Conservation (phyloP, 2,329 filamentous ascomycete species). For the Penicillium freii region DNA sequence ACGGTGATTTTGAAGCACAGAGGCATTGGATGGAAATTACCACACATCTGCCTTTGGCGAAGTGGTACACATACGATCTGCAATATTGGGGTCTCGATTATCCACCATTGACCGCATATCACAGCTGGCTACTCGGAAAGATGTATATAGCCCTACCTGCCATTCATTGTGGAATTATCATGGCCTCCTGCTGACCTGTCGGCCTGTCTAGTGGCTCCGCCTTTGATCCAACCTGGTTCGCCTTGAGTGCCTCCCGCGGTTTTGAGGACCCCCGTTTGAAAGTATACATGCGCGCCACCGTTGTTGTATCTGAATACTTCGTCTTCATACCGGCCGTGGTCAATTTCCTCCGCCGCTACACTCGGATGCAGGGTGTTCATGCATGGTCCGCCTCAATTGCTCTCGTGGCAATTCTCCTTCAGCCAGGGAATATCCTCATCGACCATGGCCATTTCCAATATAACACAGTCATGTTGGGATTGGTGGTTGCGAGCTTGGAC, state of each 20-base stretch:
- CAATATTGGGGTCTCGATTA: slow-evolving; percentile 99
- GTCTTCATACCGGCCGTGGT: slow-evolving; percentile 82
- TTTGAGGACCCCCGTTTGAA: slow-evolving; percentile 77
- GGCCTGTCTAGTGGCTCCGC: slow-evolving; percentile 59
- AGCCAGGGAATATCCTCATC: slow-evolving; percentile 84
- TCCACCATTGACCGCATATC: slow-evolving; percentile 94
- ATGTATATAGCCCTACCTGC: slow-evolving; percentile 52
- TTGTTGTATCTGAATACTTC: slow-evolving; percentile 86
- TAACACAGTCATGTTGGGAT: slow-evolving; percentile 96
- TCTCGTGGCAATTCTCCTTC: slow-evolving; percentile 85
- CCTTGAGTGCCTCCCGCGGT: slow-evolving; percentile 76
- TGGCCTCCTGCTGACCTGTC: slow-evolving; percentile 8
- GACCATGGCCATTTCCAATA: slow-evolving; percentile 98
- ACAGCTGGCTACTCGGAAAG: slow-evolving; percentile 91
- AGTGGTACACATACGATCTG: slow-evolving; percentile 98
- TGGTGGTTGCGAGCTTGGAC: slow-evolving; percentile 81
- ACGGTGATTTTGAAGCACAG: slow-evolving; percentile 96
- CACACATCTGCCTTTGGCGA: slow-evolving; percentile 78
- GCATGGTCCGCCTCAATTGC: slow-evolving; percentile 82
- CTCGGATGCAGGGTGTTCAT: slow-evolving; percentile 71
- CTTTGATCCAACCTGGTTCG: slow-evolving; percentile 84
- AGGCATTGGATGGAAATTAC: slow-evolving; percentile 99
- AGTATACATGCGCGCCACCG: slow-evolving; percentile 92
- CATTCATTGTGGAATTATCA: neutral
- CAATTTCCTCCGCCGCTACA: slow-evolving; percentile 79